Base-by-base conservation (phyloP, 805 yeast species). In the Candida pseudoglaebosa region DNA sequence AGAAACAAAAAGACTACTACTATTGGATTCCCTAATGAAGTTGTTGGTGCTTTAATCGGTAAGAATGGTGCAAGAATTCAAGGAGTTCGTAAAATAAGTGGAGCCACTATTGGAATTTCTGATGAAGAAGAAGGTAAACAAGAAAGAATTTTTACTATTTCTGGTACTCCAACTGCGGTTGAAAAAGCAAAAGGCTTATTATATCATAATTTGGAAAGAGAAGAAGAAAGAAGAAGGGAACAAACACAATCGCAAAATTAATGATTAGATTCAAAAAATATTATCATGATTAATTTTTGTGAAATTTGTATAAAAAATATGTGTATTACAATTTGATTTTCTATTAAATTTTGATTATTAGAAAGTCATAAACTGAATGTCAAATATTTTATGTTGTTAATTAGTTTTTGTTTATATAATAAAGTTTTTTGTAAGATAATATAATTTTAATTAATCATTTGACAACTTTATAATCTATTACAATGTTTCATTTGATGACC, bases 31-130 rank as follows among this genome's bases (percentile, higher is more conserved):
- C 87, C 95, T 28, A 81, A 83, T 48, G 86, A 80, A 43, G 80
- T 80, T 65, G 95, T 89, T 32, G 96, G 96, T 31, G 91, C 95
- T 36, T 70, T 89, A 39, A 86, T 89, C 50, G 96, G 96, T 43
- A 82, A 83, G 49, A 80, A 82, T 47, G 96, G 96, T 28, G 67
- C 85, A 20, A 77, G 95, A 62, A 87, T 89, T 48, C 93, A 84
- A 59, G 95, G 89, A 44, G 82, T 89, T 36, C 75, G 96, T 50
- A 78, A 83, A 50, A 73, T 73, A 24, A 77, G 89, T 35, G 90
- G 89, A 29, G 89, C 95, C 28, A 75, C 79, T 29, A 86, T 89
- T 55, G 77, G 80, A 4, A 85, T 89, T 47, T 79, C 84, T 28
- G 79, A 82, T 40, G 85, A 81, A 50, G 78, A 78, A 38, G 78